Evolutionary conservation across 768 basidiomycete species (phyloP), one percentile per base, ranked within the genome.

Genomic region (Lentinula detonsa): DNA sequence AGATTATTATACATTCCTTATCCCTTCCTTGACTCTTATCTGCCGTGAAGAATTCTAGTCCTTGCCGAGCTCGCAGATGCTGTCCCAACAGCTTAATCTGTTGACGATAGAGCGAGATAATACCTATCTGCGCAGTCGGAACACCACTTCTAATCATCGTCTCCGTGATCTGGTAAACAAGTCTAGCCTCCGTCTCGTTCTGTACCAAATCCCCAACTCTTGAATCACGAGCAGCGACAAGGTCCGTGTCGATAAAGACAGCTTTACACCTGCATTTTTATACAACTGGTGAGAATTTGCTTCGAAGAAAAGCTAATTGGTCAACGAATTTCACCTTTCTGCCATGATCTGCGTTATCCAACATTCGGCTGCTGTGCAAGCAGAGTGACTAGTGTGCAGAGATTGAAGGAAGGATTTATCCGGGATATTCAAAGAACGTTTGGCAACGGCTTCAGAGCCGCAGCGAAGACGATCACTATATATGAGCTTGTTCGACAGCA

Each of bases 21-120:
- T 99, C 96, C 52, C 96, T 76, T 0, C 96, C 95, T 73, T 97
- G 95, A 72, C 90, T 93, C 60, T 86, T 87, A 74, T 98, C 96
- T 4, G 93, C 95, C 0, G 95, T 98, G 61, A 96, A 74, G 51
- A 95, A 84, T 72, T 98, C 95, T 13, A 96, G 77, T 1, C 77
- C 82, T 42, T 80, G 77, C 60, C 76, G 77, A 46, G 72, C 73
- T 37, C 78, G 74, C 40, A 98, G 71, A 48, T 89, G 72, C 64
- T 90, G 80, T 0, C 85, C 80, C 33, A 99, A 73, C 1, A 95
- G 79, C 75, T 98, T 98, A 75, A 95, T 88, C 69, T 99, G 97
- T 65, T 98, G 97, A 1, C 95, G 85, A 71, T 99, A 99, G 42
- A 95, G 76, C 4, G 95, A 91, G 66, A 99, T 89, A 64, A 97